These are phyloP conservation scores for Platanthera guangdongensis DNA, from an alignment of 106 monocot genomes.

Conservation along the genomic window DNA sequence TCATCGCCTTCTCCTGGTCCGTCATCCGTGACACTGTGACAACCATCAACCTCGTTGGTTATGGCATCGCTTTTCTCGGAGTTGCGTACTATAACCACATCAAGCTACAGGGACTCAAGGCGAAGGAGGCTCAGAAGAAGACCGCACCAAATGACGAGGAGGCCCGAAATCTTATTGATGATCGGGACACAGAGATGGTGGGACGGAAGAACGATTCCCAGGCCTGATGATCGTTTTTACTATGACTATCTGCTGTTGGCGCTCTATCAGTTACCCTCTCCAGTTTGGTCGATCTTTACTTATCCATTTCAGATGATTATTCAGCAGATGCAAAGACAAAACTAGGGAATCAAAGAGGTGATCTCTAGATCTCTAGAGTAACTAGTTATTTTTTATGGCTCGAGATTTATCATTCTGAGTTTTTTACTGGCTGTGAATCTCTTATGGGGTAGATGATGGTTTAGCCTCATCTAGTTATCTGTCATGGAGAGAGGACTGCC, in stretches of 20 bases:
- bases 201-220: slow-evolving; percentile 13
- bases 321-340: neutral
- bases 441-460: no score
- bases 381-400: neutral
- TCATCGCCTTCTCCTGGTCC: slow-evolving; percentile 18
- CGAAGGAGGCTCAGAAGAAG: slow-evolving; percentile 25
- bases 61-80: slow-evolving; percentile 22
- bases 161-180: slow-evolving; percentile 3
- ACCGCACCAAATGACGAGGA: slow-evolving; percentile 1
- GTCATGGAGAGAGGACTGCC: slow-evolving; percentile 5
- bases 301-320: neutral
- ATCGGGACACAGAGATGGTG: neutral
- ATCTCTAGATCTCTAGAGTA: neutral
- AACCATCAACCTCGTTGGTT: slow-evolving; percentile 12
- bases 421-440: neutral
- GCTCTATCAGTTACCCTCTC: slow-evolving; percentile 2
- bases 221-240: neutral
- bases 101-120: slow-evolving; percentile 23
- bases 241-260: neutral
- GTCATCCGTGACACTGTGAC: slow-evolving; percentile 11
- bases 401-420: neutral
- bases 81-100: slow-evolving; percentile 23
- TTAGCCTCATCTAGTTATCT: neutral
- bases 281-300: slow-evolving; percentile 17
- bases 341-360: neutral